A percentile compares a stretch with the other conserved stretches of the same genome.
These are phyloP conservation scores for Orbilia blumenaviensis DNA, from an alignment of 2,329 filamentous ascomycete genomes.

Conservation along the genomic window DNA sequence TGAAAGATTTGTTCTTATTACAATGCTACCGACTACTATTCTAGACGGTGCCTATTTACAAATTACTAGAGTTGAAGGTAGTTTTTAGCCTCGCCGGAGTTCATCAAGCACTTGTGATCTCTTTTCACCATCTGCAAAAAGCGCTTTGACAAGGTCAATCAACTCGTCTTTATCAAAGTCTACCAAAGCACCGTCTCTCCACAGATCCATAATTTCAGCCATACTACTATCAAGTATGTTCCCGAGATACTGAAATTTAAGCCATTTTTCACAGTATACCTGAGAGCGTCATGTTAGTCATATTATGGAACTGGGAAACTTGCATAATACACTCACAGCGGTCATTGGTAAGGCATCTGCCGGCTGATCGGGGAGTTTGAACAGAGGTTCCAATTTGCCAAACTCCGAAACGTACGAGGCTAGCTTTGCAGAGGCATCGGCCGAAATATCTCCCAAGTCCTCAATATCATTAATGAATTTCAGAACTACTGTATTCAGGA, in stretches of 20 bases:
- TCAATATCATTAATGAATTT: constrained; percentile 57
- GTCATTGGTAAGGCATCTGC: constrained; percentile 50
- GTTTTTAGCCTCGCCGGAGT: constrained; percentile 52
- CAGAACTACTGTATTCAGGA: constrained; percentile 55
- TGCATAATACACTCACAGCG: constrained; percentile 18
- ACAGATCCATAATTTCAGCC: constrained; percentile 57
- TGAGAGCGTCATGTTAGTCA: not conserved
- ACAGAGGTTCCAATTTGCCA: constrained; percentile 53
- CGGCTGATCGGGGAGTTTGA: constrained; percentile 33
- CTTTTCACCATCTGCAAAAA: constrained; percentile 57
- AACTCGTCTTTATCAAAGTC: constrained; percentile 56
- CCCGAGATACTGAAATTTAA: constrained; percentile 57
- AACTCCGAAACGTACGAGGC: constrained; percentile 55
- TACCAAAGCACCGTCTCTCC: constrained; percentile 55
- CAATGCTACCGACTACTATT: too few relatives aligned
- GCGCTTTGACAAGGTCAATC: constrained; percentile 56
- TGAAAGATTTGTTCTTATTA: too few relatives aligned
- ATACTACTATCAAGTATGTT: constrained; percentile 57
- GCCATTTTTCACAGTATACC: constrained; percentile 56
- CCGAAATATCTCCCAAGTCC: constrained; percentile 57
- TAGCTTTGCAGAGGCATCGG: constrained; percentile 55
- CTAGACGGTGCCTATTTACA: not conserved
- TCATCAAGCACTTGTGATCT: constrained; percentile 56
- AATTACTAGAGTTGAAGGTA: not conserved
- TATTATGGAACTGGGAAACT: not conserved